Evolutionary conservation across 805 yeast genomes (phyloP), one percentile per base, ranked within the genome.

Genomic region (Kodamaea kakaduensis): DNA sequence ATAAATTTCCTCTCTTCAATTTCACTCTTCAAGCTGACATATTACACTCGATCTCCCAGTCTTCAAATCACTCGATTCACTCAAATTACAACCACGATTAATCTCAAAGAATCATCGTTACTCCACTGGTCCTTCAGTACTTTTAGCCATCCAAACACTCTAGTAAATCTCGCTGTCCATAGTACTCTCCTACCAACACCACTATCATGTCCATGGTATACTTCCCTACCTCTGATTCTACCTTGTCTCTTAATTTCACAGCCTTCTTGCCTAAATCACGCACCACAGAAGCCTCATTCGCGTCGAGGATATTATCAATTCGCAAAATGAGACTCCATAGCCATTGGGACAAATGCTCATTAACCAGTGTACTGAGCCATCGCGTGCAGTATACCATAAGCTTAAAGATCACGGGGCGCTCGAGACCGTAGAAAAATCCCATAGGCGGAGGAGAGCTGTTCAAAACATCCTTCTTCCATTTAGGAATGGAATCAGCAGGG

Each of bases 191-290:
- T 4, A 64, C 61, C 7, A 64, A 41, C 4, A 54, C 48, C 27
- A 63, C 38, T 8, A 64, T 50, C 54, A 59, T 52, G 23, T 56
- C 58, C 18, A 58, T 36, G 1, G 67, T 59, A 33, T 44, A 58
- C 25, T 34, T 38, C 5, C 58, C 44, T 9, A 45, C 43, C 14
- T 18, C 40, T 13, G 38, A 32, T 16, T 23, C 36, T 18, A 27
- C 20, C 32, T 49, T 45, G 9, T 22, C 37, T 6, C 45, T 37
- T 10, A 65, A 38, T 30, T 59, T 61, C 10, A 49, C 35, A 2
- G 73, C 71, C 44, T 67, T 67, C 38, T 53, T 50, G 2, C 60
- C 71, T 38, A 67, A 49, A 6, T 56, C 65, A 19, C 71, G 50
- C 15, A 67, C 47, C 9, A 63, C 44, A 3, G 67, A 48, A 16